Evolutionary conservation across 2,329 filamentous ascomycete genomes (phyloP).

Genomic region (Cladosporium sp.): DNA sequence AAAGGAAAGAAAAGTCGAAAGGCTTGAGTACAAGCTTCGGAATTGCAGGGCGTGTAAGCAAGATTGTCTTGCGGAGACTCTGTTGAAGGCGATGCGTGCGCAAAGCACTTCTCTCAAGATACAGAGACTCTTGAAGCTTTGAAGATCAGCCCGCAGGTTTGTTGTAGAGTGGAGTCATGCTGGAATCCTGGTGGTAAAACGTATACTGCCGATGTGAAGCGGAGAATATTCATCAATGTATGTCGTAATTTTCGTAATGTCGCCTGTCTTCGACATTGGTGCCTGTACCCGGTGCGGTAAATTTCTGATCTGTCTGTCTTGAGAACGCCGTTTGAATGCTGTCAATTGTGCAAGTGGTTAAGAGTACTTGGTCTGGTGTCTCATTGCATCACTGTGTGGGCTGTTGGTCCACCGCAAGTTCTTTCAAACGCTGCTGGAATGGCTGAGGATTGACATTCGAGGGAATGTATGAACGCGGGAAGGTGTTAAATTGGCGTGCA

Average conservation of each 20-base stretch:
- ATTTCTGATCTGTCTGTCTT: not conserved
- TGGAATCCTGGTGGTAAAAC: slow-evolving; percentile 1
- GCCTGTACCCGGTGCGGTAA: not conserved
- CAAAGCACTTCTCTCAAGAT: not conserved
- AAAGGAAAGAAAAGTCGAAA: not conserved
- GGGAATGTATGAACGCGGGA: slow-evolving; percentile 43
- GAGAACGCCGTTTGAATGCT: slow-evolving; percentile 14
- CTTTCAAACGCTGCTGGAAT: slow-evolving; percentile 34
- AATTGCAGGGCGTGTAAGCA: not conserved
- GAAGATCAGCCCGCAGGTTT: not conserved
- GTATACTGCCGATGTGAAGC: slow-evolving; percentile 1
- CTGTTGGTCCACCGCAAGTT: slow-evolving; percentile 27
- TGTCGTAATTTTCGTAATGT: slow-evolving; percentile 16
- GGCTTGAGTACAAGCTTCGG: not conserved
- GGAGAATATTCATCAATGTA: slow-evolving; percentile 12
- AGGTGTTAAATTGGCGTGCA: slow-evolving; percentile 45
- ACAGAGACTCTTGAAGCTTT: not conserved
- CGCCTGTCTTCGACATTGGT: slow-evolving; percentile 14
- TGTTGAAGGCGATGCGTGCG: not conserved
- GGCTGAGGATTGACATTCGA: slow-evolving; percentile 31
- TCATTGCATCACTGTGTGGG: not conserved
- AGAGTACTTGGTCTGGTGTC: not conserved
- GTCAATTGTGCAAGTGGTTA: not conserved
- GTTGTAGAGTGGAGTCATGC: slow-evolving; percentile 1
- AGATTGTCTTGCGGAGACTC: not conserved